Evolutionary conservation across 106 monocot species (phyloP).

Genomic region (Acanthochlamys bracteata): DNA sequence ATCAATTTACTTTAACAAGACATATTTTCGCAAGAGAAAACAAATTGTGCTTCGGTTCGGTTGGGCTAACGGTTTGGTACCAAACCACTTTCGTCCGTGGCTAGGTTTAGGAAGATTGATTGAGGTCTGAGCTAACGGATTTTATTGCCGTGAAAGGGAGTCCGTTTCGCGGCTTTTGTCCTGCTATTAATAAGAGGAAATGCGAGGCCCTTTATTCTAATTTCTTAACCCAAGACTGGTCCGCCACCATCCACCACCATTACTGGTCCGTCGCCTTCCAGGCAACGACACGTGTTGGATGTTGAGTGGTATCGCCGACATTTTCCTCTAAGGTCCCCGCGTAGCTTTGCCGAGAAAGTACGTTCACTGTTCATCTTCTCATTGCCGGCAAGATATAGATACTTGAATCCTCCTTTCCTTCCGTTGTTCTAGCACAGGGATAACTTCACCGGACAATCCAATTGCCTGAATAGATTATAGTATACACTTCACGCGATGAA

Average conservation of each 20-base stretch:
- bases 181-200: conserved; percentile 11
- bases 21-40: no score
- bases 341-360: neutral
- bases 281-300: neutral
- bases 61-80: no score
- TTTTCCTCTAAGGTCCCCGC: neutral
- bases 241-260: neutral
- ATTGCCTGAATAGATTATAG: no score
- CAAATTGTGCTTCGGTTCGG: no score
- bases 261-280: neutral
- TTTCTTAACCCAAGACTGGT: neutral
- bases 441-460: neutral
- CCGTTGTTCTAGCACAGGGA: neutral
- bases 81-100: neutral
- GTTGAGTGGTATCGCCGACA: neutral
- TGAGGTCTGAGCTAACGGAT: neutral
- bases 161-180: conserved; percentile 6
- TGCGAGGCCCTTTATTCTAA: neutral
- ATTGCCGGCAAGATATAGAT: neutral
- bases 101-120: neutral
- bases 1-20: no score
- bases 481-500: no score
- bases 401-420: no score
- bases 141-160: no score
- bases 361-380: neutral